Evolutionary conservation across 176 grass and related monocot genomes (phyloP).

Genomic region (Panicum miliaceum): DNA sequence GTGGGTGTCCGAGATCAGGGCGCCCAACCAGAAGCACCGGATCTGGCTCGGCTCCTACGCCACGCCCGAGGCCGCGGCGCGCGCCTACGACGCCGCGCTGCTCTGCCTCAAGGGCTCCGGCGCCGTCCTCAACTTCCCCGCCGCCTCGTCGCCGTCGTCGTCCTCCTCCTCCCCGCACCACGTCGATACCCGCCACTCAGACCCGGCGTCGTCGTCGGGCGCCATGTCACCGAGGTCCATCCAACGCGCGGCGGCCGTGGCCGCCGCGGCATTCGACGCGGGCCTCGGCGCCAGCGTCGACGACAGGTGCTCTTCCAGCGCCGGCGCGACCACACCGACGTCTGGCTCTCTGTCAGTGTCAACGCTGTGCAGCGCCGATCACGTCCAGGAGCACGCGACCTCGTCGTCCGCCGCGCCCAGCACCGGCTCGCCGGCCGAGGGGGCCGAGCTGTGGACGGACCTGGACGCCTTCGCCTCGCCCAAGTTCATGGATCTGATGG

Average conservation of each 20-base stretch:
- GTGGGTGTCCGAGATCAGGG: constrained; percentile 97
- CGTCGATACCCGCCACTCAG: not conserved
- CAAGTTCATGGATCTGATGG: constrained; percentile 52
- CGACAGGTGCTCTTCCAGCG: constrained; percentile 43
- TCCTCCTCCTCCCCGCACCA: constrained; percentile 14
- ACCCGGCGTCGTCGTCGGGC: not conserved
- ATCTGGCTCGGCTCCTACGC: constrained; percentile 98
- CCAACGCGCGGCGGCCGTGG: constrained; percentile 68
- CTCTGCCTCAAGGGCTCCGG: constrained; percentile 84
- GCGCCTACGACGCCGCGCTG: constrained; percentile 91
- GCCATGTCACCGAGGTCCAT: constrained; percentile 84
- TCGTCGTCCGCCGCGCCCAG: constrained; percentile 37
- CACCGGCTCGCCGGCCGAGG: constrained; percentile 10
- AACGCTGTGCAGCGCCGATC: constrained; percentile 13
- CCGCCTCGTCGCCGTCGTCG: constrained; percentile 1
- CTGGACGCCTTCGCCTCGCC: constrained; percentile 51
- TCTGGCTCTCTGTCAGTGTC: constrained; percentile 19
- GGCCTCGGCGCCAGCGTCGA: not conserved
- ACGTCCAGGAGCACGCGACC: constrained; percentile 34
- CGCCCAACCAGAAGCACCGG: constrained; percentile 84
- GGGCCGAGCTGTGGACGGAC: constrained; percentile 51
- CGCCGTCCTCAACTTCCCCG: constrained; percentile 84
- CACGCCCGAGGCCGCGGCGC: constrained; percentile 80
- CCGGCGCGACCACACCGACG: constrained; percentile 22
- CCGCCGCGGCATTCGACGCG: constrained; percentile 47